Percentiles rank a stretch among this genome's conserved stretches.
Conservation (phyloP, 116 monocot genomes). For the Posidonia oceanica region DNA sequence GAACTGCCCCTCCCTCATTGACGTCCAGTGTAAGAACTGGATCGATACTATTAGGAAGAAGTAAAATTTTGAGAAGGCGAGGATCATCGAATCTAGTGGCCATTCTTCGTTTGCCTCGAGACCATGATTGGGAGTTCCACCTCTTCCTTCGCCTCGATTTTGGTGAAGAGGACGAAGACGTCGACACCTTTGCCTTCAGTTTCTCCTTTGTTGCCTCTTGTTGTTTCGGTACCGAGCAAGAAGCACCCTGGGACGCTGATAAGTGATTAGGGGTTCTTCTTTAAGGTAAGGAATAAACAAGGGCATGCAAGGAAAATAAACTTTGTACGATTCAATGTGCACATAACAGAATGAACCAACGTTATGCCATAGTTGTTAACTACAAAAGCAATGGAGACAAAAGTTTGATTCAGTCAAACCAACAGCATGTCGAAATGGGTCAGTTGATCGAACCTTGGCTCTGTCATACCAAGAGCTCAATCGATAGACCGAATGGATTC, state of each 20-base stretch:
- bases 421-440: no score
- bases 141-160: no score
- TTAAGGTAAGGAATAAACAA: conserved; percentile 11
- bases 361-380: no score
- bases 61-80: conserved; percentile 53
- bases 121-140: conserved; percentile 21
- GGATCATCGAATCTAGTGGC: conserved; percentile 29
- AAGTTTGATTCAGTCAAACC: no score
- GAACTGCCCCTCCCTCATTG: conserved; percentile 36
- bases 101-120: conserved; percentile 50
- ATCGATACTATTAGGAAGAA: conserved; percentile 76
- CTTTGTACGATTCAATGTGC: no score
- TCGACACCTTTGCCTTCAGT: no score
- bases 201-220: conserved; percentile 11
- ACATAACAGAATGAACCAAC: no score
- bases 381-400: no score
- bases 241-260: neutral
- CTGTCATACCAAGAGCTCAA: no score
- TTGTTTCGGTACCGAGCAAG: neutral
- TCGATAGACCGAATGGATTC: no score
- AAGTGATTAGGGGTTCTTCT: neutral
- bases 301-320: no score
- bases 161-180: neutral
- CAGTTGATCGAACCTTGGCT: no score
- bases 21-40: conserved; percentile 69